Evolutionary conservation across 2,329 filamentous ascomycete genomes (phyloP).

Genomic region (Clonostachys byssicola): DNA sequence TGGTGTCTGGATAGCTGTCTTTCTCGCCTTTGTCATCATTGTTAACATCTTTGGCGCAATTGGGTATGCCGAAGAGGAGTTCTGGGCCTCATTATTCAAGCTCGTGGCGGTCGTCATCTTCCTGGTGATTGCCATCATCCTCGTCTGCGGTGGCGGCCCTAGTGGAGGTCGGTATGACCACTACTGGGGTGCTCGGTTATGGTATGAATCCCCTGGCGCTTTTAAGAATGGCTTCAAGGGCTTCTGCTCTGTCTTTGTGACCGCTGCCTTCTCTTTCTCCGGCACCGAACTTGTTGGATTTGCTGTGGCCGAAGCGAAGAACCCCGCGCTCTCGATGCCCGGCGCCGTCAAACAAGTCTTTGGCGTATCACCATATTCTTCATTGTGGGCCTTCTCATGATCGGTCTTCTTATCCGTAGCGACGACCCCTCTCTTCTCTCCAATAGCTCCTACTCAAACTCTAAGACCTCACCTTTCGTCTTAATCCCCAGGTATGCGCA

Average conservation of each 20-base stretch:
- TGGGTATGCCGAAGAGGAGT: conserved; percentile 48
- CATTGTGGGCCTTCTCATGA: conserved; percentile 36
- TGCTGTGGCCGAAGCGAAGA: conserved; percentile 60
- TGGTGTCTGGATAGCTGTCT: conserved; percentile 46
- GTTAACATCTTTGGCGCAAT: conserved; percentile 48
- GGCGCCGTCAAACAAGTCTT: conserved; percentile 71
- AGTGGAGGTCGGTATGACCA: conserved; percentile 28
- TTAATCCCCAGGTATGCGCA: conserved; percentile 39
- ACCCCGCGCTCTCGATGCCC: conserved; percentile 65
- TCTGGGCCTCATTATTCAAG: conserved; percentile 46
- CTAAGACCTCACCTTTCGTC: conserved; percentile 41
- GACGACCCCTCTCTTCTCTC: conserved; percentile 33
- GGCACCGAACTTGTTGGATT: conserved; percentile 65
- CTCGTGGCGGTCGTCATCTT: conserved; percentile 50
- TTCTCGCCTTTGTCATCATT: conserved; percentile 36
- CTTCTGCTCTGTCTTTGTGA: conserved; percentile 63
- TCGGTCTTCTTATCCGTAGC: conserved; percentile 34
- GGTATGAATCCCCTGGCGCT: conserved; percentile 35
- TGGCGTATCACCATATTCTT: conserved; percentile 43
- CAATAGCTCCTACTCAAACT: conserved; percentile 12
- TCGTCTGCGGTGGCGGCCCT: conserved; percentile 51
- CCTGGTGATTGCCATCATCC: conserved; percentile 51
- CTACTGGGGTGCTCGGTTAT: conserved; percentile 32
- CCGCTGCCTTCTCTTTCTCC: conserved; percentile 62
- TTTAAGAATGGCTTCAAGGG: conserved; percentile 68